Conservation (phyloP, 2,329 filamentous ascomycete genomes). For the Scedosporium apiospermum region DNA sequence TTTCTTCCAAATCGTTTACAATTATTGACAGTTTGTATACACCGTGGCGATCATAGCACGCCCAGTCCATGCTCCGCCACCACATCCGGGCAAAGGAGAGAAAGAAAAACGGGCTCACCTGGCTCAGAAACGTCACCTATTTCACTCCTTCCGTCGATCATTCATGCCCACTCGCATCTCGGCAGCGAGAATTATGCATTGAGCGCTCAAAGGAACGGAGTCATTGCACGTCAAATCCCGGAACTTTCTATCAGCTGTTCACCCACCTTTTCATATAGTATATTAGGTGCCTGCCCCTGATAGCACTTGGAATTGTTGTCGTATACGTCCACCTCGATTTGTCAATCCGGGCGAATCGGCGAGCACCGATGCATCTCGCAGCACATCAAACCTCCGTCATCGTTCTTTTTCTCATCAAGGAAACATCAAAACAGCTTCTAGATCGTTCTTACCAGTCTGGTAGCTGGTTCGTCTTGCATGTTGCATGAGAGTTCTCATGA, state of each 20-base stretch:
- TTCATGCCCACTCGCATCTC: background rate
- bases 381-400: background rate
- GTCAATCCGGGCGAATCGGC: background rate
- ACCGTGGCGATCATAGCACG: background rate
- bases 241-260: no score
- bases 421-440: no score
- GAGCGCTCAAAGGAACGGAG: background rate
- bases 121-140: background rate
- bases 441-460: no score
- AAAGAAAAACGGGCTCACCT: background rate
- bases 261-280: no score
- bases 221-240: no score
- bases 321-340: background rate
- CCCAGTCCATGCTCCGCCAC: background rate
- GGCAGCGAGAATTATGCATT: background rate
- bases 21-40: background rate
- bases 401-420: background rate
- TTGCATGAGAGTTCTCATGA: no score
- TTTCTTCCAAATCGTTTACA: background rate
- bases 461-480: no score
- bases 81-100: background rate
- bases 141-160: background rate
- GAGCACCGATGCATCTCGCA: background rate
- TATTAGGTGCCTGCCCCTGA: no score
- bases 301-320: no score